Conservation (phyloP, 225 moss, liverwort and hornwort genomes). For the Rhytidiadelphus loreus region DNA sequence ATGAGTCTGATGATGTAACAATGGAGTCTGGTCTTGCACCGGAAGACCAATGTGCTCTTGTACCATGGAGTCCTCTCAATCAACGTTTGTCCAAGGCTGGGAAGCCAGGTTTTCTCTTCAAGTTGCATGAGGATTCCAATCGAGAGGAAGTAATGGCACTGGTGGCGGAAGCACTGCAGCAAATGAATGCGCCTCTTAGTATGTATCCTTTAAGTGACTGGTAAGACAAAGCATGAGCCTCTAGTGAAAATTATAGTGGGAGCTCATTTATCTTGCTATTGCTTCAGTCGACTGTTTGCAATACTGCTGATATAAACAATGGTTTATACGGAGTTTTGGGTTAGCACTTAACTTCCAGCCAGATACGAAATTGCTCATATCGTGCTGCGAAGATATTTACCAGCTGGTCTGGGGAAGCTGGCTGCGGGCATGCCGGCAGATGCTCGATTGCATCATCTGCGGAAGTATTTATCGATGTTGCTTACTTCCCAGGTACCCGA, state of each 20-base stretch:
- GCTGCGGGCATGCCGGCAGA: conserved; percentile 56
- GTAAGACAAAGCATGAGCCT: neutral
- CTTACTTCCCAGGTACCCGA: conserved; percentile 4
- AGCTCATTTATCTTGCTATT: neutral
- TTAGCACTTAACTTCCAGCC: conserved; percentile 1
- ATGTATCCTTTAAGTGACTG: conserved; percentile 29
- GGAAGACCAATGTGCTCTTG: neutral
- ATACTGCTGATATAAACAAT: neutral
- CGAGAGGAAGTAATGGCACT: conserved; percentile 10
- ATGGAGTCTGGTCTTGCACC: conserved; percentile 2
- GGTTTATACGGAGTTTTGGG: neutral
- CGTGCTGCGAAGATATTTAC: conserved; percentile 48
- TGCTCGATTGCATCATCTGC: conserved; percentile 1
- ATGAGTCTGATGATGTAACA: neutral
- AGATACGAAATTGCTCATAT: conserved; percentile 77
- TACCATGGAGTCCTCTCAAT: neutral
- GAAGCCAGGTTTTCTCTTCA: neutral
- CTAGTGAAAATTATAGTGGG: neutral
- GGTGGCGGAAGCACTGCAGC: conserved; percentile 15
- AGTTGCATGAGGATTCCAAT: conserved; percentile 8
- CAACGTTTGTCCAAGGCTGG: neutral
- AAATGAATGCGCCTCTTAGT: conserved; percentile 29
- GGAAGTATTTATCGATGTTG: conserved; percentile 31
- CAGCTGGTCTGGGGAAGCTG: conserved; percentile 20
- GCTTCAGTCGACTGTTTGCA: neutral